Percentiles rank a stretch among this genome's conserved stretches.
These are phyloP conservation scores for Ceratocystis alfenasii DNA, from an alignment of 2,329 filamentous ascomycete genomes.

Conservation along the genomic window DNA sequence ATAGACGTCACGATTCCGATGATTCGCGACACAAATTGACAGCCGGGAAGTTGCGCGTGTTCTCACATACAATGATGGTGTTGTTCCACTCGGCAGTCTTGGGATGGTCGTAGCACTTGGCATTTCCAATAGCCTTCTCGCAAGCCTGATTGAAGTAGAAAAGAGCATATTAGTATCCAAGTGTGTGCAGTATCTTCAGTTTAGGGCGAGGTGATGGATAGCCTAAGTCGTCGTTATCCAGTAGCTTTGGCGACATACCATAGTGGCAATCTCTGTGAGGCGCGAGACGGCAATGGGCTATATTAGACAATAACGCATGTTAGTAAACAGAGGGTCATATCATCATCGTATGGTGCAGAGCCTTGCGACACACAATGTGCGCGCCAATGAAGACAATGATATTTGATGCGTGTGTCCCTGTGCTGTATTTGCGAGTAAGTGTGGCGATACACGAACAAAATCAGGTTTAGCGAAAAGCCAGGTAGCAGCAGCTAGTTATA, in stretches of 20 bases:
- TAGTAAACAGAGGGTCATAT: background rate
- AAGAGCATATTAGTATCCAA: background rate
- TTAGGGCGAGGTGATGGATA: background rate
- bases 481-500: background rate
- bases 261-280: conserved; percentile 73
- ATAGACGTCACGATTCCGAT: background rate
- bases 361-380: background rate
- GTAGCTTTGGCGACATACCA: conserved; percentile 44
- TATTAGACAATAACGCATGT: conserved; percentile 7
- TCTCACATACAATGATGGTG: conserved; percentile 65
- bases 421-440: background rate
- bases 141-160: conserved; percentile 53
- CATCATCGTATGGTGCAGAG: background rate
- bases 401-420: background rate
- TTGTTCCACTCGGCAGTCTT: conserved; percentile 84
- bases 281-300: conserved; percentile 66
- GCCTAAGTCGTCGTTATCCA: background rate
- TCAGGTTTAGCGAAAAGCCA: background rate
- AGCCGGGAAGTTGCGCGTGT: background rate
- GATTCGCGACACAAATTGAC: background rate
- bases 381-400: conserved; percentile 3
- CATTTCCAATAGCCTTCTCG: conserved; percentile 59
- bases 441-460: background rate
- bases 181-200: background rate
- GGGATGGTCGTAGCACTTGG: conserved; percentile 74